Evolutionary conservation across 2,329 filamentous ascomycete genomes (phyloP).

Genomic region (Neonectria sp.): DNA sequence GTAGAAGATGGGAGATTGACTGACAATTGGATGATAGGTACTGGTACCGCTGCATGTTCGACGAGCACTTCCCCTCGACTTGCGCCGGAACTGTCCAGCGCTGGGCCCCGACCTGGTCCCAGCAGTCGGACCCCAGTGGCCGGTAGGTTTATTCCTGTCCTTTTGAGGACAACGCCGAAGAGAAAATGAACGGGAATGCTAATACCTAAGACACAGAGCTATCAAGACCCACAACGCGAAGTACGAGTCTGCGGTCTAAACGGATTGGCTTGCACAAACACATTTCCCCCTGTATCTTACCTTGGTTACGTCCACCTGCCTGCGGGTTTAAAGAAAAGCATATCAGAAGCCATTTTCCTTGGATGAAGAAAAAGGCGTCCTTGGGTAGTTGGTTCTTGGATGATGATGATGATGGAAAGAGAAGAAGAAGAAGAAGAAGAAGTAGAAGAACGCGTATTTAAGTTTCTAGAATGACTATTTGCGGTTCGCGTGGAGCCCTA

Average conservation of each 20-base stretch:
- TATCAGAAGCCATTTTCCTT: slow-evolving; percentile 69
- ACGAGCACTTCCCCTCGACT: slow-evolving; percentile 95
- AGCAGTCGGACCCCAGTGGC: slow-evolving; percentile 96
- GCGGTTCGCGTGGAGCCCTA: not conserved
- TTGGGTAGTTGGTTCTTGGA: slow-evolving; percentile 40
- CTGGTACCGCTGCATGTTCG: slow-evolving; percentile 99
- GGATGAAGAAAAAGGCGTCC: slow-evolving; percentile 45
- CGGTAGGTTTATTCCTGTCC: slow-evolving; percentile 66
- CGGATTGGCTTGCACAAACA: slow-evolving; percentile 33
- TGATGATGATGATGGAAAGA: slow-evolving; percentile 41
- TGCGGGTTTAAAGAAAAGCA: slow-evolving; percentile 37
- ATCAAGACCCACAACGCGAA: slow-evolving; percentile 83
- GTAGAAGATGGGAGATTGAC: slow-evolving; percentile 24
- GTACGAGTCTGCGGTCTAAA: slow-evolving; percentile 70
- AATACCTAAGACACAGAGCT: slow-evolving; percentile 66
- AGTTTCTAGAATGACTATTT: slow-evolving; percentile 22
- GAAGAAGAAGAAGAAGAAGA: slow-evolving; percentile 28
- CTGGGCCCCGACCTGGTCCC: slow-evolving; percentile 98
- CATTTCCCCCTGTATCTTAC: slow-evolving; percentile 44
- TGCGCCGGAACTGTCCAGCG: slow-evolving; percentile 95
- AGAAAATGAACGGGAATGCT: slow-evolving; percentile 19
- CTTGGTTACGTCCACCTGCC: slow-evolving; percentile 35
- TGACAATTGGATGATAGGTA: slow-evolving; percentile 68
- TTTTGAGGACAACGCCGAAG: not conserved
- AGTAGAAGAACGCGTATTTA: slow-evolving; percentile 10